Evolutionary conservation across 2,329 filamentous ascomycete genomes (phyloP).

Genomic region (Emericellopsis atlantica): DNA sequence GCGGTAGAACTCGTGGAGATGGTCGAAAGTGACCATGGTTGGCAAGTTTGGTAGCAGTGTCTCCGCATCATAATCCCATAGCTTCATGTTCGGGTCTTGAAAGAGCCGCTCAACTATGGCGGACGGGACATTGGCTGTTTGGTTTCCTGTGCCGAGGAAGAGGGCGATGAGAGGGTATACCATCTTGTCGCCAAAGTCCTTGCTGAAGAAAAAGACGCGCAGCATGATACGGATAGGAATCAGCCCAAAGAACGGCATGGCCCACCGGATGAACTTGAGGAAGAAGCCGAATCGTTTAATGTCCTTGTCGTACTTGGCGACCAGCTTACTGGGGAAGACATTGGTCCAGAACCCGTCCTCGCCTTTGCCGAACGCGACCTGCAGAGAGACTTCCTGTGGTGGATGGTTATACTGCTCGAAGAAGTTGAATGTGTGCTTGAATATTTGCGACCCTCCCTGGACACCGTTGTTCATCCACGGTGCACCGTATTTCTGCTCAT

Average conservation of each 20-base stretch:
- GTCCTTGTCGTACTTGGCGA: slow-evolving; percentile 41
- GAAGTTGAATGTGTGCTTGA: slow-evolving; percentile 56
- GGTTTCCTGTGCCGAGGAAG: slow-evolving; percentile 64
- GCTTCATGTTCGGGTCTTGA: slow-evolving; percentile 42
- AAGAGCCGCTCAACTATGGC: slow-evolving; percentile 53
- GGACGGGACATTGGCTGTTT: slow-evolving; percentile 57
- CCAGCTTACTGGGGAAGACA: slow-evolving; percentile 46
- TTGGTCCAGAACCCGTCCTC: slow-evolving; percentile 51
- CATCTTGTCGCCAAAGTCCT: slow-evolving; percentile 59
- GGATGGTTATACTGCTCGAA: slow-evolving; percentile 43
- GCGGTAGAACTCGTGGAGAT: slow-evolving; percentile 47
- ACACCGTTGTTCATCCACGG: slow-evolving; percentile 52
- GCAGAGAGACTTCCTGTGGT: slow-evolving; percentile 44
- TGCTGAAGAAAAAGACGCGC: slow-evolving; percentile 54
- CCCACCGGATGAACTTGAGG: slow-evolving; percentile 43
- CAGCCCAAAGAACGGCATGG: slow-evolving; percentile 46
- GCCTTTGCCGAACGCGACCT: slow-evolving; percentile 51
- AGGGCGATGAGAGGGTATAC: slow-evolving; percentile 60
- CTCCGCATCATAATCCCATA: slow-evolving; percentile 45
- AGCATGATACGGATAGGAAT: slow-evolving; percentile 53
- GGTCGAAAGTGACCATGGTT: slow-evolving; percentile 54
- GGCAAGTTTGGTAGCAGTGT: slow-evolving; percentile 45
- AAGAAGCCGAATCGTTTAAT: slow-evolving; percentile 43
- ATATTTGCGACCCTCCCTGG: slow-evolving; percentile 50
- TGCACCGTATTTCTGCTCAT: slow-evolving; percentile 42